Conservation (phyloP, 2,329 filamentous ascomycete genomes). For the Fusarium virguliforme region DNA sequence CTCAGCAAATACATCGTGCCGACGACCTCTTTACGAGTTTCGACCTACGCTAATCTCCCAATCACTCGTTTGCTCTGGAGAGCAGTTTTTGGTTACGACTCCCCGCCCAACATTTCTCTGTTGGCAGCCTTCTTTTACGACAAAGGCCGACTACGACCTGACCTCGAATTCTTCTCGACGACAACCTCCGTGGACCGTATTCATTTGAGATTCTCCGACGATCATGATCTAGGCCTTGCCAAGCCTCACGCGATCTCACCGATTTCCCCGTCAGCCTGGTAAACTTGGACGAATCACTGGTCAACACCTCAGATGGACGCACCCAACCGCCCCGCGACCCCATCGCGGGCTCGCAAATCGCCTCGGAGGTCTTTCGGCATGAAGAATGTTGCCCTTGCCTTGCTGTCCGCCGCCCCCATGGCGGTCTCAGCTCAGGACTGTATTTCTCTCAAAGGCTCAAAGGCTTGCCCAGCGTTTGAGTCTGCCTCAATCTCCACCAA, state of each 20-base stretch:
- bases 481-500: slow-evolving; percentile 80
- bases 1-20: slow-evolving; percentile 28
- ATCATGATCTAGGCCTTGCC: slow-evolving; percentile 43
- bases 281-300: slow-evolving; percentile 22
- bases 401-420: slow-evolving; percentile 50
- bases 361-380: slow-evolving; percentile 39
- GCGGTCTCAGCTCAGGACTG: slow-evolving; percentile 64
- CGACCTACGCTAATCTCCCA: slow-evolving; percentile 38
- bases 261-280: slow-evolving; percentile 31
- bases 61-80: slow-evolving; percentile 45
- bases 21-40: slow-evolving; percentile 29
- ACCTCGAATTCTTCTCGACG: slow-evolving; percentile 23
- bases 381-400: slow-evolving; percentile 45
- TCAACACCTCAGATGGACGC: slow-evolving; percentile 30
- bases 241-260: slow-evolving; percentile 29
- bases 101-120: slow-evolving; percentile 51
- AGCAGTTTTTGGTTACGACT: slow-evolving; percentile 55
- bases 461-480: slow-evolving; percentile 80
- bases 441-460: slow-evolving; percentile 80
- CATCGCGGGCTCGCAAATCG: slow-evolving; percentile 29
- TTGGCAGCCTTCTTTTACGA: slow-evolving; percentile 40
- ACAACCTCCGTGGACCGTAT: slow-evolving; percentile 23
- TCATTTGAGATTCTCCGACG: slow-evolving; percentile 36
- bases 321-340: slow-evolving; percentile 18
- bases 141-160: slow-evolving; percentile 20